Conservation (phyloP, 192 early-diverging fungal species). For the Diversispora eburnea region DNA sequence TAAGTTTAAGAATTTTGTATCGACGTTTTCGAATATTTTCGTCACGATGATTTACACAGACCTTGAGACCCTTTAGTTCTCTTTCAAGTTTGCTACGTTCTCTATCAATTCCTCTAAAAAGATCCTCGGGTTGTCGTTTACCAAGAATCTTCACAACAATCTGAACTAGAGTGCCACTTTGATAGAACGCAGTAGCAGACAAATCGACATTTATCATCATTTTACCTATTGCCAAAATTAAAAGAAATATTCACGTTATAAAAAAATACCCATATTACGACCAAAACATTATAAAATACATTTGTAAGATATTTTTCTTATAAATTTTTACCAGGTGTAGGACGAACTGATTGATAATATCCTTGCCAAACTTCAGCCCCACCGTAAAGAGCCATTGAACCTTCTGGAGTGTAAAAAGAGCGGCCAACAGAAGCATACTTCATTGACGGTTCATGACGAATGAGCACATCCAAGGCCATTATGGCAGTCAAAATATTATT, state of each 20-base stretch:
- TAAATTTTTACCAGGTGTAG: constrained; percentile 25
- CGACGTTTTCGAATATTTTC: constrained; percentile 61
- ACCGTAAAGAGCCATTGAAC: constrained; percentile 48
- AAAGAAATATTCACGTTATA: no score
- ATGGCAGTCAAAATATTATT: constrained; percentile 42
- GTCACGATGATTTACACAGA: constrained; percentile 59
- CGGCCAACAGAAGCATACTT: constrained; percentile 76
- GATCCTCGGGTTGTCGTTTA: constrained; percentile 43
- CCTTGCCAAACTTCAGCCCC: constrained; percentile 92
- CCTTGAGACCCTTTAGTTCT: constrained; percentile 46
- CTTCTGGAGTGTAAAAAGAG: constrained; percentile 86
- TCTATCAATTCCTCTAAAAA: constrained; percentile 48
- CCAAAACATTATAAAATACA: no score
- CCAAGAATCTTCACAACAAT: constrained; percentile 66
- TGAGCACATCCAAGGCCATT: constrained; percentile 74
- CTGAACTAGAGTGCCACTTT: constrained; percentile 65
- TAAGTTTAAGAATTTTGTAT: constrained; percentile 69
- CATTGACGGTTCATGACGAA: constrained; percentile 80
- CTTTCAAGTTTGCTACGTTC: constrained; percentile 50
- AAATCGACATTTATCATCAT: constrained; percentile 76
- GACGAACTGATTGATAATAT: constrained; percentile 84
- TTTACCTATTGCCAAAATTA: neutral
- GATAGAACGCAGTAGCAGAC: constrained; percentile 64
- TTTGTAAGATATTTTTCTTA: no score
- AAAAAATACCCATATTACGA: no score